Conservation (phyloP, 495 filamentous ascomycete genomes). For the Ascobolus immersus region DNA sequence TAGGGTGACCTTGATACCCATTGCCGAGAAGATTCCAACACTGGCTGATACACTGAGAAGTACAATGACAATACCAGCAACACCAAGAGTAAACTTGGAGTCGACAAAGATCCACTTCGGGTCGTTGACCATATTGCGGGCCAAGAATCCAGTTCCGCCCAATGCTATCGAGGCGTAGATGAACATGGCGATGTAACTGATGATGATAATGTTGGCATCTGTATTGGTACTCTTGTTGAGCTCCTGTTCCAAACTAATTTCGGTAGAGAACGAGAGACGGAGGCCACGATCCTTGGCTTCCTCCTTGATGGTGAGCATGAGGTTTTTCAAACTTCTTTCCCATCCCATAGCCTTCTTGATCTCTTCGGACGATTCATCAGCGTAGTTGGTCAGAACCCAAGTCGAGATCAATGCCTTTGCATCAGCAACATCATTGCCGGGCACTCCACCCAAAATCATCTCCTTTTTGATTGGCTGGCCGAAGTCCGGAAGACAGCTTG, state of each 20-base stretch:
- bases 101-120: constrained; percentile 67
- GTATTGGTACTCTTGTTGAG: constrained; percentile 92
- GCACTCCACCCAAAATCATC: constrained; percentile 63
- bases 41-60: constrained; percentile 92
- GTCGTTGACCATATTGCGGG: constrained; percentile 47
- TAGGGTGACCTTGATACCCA: constrained; percentile 72
- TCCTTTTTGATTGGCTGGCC: constrained; percentile 60
- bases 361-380: constrained; percentile 40
- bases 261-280: constrained; percentile 76
- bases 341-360: constrained; percentile 59
- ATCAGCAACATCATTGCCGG: constrained; percentile 40
- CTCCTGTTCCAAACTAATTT: constrained; percentile 79
- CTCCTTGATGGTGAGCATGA: constrained; percentile 45
- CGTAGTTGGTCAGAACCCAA: constrained; percentile 86
- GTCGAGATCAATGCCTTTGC: constrained; percentile 62
- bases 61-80: constrained; percentile 81
- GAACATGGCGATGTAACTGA: constrained; percentile 98
- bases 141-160: constrained; percentile 58
- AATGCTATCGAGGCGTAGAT: constrained; percentile 80
- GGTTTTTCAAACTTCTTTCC: constrained; percentile 48
- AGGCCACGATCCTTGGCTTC: constrained; percentile 58
- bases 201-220: constrained; percentile 84
- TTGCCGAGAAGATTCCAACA: constrained; percentile 73
- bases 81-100: constrained; percentile 81
- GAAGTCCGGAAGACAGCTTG: constrained; percentile 57